Percentiles rank a stretch among this genome's conserved stretches.
These are phyloP conservation scores for Penicillium macrosclerotiorum DNA, from an alignment of 495 filamentous ascomycete genomes.

Conservation along the genomic window DNA sequence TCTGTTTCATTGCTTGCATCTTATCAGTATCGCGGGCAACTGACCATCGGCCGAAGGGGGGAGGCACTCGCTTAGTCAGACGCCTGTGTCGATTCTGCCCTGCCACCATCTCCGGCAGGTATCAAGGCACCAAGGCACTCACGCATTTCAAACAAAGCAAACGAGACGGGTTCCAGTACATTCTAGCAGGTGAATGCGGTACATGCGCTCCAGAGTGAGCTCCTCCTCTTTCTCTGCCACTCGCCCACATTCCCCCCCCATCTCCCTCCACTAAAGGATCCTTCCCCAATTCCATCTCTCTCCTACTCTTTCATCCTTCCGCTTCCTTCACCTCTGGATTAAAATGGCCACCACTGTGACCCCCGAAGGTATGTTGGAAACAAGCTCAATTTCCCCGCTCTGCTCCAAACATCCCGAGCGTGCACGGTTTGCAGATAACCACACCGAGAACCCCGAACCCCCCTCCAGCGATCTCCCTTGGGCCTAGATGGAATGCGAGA, in stretches of 20 bases:
- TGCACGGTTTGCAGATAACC: constrained; percentile 27
- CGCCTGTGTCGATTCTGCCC: no score
- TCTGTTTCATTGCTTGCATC: constrained; percentile 4
- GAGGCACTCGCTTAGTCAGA: constrained; percentile 7
- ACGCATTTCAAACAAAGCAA: constrained; percentile 37
- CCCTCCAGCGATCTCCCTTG: no score
- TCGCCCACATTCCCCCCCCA: constrained; percentile 14
- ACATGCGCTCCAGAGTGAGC: constrained; percentile 12
- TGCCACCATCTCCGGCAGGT: no score
- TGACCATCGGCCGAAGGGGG: constrained; percentile 15
- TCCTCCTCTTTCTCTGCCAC: constrained; percentile 17
- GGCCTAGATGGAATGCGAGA: neutral
- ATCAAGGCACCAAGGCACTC: constrained; percentile 23
- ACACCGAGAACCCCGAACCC: constrained; percentile 15
- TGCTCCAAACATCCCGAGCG: constrained; percentile 12
- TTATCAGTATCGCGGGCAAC: constrained; percentile 19
- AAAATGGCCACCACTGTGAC: constrained; percentile 35
- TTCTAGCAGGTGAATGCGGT: constrained; percentile 30
- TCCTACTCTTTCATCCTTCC: constrained; percentile 11
- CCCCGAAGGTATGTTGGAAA: constrained; percentile 41
- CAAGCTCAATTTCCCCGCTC: constrained; percentile 38
- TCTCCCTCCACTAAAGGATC: constrained; percentile 8
- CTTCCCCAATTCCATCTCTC: neutral
- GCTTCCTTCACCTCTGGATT: constrained; percentile 1
- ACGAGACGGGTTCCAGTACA: constrained; percentile 41